A percentile compares a stretch with the other conserved stretches of the same genome.
phyloP scores from a whole-genome alignment of 2,329 filamentous ascomycete species.

The Sporothrix dimorphospora region DNA sequence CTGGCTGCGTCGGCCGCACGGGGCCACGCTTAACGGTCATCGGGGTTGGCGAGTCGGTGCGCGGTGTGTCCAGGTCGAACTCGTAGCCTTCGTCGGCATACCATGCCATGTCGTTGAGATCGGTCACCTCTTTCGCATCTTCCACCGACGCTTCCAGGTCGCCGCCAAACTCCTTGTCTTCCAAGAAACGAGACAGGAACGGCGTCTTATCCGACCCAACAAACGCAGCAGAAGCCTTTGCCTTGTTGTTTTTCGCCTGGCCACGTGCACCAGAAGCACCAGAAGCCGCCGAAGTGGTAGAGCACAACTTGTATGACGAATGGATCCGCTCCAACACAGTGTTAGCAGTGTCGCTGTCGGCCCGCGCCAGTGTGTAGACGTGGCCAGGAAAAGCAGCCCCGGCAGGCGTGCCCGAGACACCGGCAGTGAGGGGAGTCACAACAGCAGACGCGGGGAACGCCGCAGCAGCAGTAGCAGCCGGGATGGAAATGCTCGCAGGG shows the following conservation, averaged over 20 bases:
- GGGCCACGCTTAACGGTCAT: constrained; percentile 59
- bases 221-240: constrained; percentile 43
- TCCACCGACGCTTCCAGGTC: constrained; percentile 62
- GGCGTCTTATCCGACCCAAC: constrained; percentile 63
- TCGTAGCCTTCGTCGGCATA: constrained; percentile 60
- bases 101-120: constrained; percentile 48
- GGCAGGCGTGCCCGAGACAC: background rate
- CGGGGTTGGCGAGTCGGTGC: background rate
- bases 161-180: constrained; percentile 62
- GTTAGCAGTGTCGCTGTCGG: constrained; percentile 57
- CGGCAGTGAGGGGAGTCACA: background rate
- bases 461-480: constrained; percentile 10
- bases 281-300: background rate
- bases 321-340: constrained; percentile 58
- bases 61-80: constrained; percentile 44
- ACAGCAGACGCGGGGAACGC: constrained; percentile 17
- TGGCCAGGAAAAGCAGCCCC: constrained; percentile 49
- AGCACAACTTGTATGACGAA: constrained; percentile 56
- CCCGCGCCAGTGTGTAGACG: constrained; percentile 65
- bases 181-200: constrained; percentile 68
- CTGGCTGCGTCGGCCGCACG: constrained; percentile 54
- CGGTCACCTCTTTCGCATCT: constrained; percentile 62
- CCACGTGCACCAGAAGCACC: background rate
- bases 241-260: constrained; percentile 26
- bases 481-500: constrained; percentile 31